Evolutionary conservation across 2,329 filamentous ascomycete species (phyloP).

Genomic region (Colletotrichum lindemuthianum): DNA sequence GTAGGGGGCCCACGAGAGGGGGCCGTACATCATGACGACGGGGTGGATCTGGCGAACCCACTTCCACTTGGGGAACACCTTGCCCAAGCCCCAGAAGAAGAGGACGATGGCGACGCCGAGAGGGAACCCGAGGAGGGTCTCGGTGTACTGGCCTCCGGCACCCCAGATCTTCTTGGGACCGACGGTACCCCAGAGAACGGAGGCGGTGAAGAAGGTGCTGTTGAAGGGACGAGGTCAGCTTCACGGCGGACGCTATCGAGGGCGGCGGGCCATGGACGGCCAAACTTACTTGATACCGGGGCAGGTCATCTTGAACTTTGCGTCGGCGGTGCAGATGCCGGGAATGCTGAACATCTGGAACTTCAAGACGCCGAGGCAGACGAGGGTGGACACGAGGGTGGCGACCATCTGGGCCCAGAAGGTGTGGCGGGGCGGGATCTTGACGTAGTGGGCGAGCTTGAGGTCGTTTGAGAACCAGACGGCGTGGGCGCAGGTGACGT

Average conservation of each 20-base stretch:
- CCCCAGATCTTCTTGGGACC: constrained; percentile 51
- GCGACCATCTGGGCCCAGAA: constrained; percentile 69
- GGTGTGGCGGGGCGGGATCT: constrained; percentile 69
- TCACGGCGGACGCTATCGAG: too few relatives aligned
- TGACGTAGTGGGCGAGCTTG: constrained; percentile 66
- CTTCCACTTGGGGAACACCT: constrained; percentile 44
- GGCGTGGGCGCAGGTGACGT: constrained; percentile 40
- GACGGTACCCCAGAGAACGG: constrained; percentile 54
- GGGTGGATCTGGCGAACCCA: constrained; percentile 53
- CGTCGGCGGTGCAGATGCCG: constrained; percentile 49
- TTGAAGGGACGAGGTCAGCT: too few relatives aligned
- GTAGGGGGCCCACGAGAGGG: constrained; percentile 54
- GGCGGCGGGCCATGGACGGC: too few relatives aligned
- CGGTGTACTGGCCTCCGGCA: constrained; percentile 47
- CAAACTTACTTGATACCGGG: constrained; percentile 44
- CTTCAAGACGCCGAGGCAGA: constrained; percentile 60
- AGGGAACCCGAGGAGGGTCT: constrained; percentile 51
- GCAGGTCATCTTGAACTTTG: constrained; percentile 50
- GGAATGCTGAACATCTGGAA: constrained; percentile 52
- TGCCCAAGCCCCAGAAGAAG: constrained; percentile 49
- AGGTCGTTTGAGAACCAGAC: constrained; percentile 45
- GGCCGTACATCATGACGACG: constrained; percentile 53
- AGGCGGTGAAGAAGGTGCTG: constrained; percentile 51
- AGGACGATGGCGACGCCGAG: constrained; percentile 49
- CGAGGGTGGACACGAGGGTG: constrained; percentile 61